Evolutionary conservation across 2,329 filamentous ascomycete species (phyloP).

Genomic region (Neonectria sp.): DNA sequence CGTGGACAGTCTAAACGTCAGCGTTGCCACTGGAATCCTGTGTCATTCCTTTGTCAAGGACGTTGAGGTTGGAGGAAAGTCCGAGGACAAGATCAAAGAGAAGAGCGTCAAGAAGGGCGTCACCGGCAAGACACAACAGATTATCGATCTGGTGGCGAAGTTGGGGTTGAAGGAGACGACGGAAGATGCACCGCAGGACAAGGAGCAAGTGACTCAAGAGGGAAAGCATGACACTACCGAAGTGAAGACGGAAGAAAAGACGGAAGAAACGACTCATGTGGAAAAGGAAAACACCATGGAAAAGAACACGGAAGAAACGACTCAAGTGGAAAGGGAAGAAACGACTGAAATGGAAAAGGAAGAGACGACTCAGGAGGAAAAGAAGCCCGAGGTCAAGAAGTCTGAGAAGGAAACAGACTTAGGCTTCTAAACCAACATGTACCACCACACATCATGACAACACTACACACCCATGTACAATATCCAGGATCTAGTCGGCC

Average conservation of each 20-base stretch:
- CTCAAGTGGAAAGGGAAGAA: conserved; percentile 11
- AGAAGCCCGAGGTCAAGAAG: conserved; percentile 21
- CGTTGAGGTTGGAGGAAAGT: conserved; percentile 41
- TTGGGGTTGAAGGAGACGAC: not conserved
- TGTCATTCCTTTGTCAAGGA: conserved; percentile 76
- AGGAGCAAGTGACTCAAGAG: not conserved
- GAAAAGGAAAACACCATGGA: conserved; percentile 6
- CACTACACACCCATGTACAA: conserved; percentile 40
- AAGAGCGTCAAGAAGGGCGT: conserved; percentile 18
- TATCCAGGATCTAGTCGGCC: conserved; percentile 36
- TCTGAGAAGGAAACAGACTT: conserved; percentile 20
- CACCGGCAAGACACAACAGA: not conserved
- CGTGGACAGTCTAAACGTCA: conserved; percentile 95
- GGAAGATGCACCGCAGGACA: not conserved
- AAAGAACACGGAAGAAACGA: conserved; percentile 9
- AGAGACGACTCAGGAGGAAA: not conserved
- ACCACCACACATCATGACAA: conserved; percentile 24
- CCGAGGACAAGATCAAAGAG: conserved; percentile 18
- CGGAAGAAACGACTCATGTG: conserved; percentile 8
- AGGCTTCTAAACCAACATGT: conserved; percentile 26
- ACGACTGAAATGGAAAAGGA: not conserved
- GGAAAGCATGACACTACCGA: conserved; percentile 12
- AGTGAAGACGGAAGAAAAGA: conserved; percentile 16
- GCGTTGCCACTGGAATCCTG: conserved; percentile 86
- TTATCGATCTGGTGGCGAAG: conserved; percentile 12